Evolutionary conservation across 768 basidiomycete species (phyloP), one percentile per base, ranked within the genome.

Genomic region (Coprinopsis marcescibilis): DNA sequence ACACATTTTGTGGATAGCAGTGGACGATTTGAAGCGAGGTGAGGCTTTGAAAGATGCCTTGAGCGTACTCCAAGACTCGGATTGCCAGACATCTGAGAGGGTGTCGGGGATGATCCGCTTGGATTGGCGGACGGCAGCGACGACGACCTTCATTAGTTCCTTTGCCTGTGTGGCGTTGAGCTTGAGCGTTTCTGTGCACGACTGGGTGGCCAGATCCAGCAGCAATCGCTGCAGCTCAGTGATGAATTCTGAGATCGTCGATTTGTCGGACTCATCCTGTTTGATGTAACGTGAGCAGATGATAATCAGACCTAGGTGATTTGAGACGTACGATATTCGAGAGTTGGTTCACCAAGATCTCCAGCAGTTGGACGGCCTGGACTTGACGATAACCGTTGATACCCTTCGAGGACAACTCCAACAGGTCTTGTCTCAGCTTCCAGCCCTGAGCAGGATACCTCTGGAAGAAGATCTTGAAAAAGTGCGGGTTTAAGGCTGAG

Each of bases 401-500:
- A 3, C 84, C 77, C 47, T 76, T 77, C 32, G 60, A 65, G 1
- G 76, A 70, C 6, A 80, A 63, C 14, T 73, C 69, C 29, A 89
- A 52, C n/a, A 95, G 60, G 46, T 76, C 71, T 14, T 70, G 60
- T 8, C 82, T 77, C 17, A 92, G 62, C 27, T 53, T 60, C 87
- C 90, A 92, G 15, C 77, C 87, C 12, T 72, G 65, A 3, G 61
- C 46, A 0, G 88, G 81, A 62, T 77, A 77, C 30, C 86, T 80
- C 15, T 75, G 74, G 49, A 86, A 70, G 59, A 87, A 86, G 45
- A 90, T 87, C 38, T 80, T 72, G 70, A 97, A 85, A 69, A 93
- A 93, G 37, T 61, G 65, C 3, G 76, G 61, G 55, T 85, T 83
- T 36, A 94, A 72, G 23, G 76, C 70, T 2, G 90, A 93, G 35